phyloP scores from a whole-genome alignment of 1,284 basidiomycete genomes.

The Lentinula novae-zelandiae region DNA sequence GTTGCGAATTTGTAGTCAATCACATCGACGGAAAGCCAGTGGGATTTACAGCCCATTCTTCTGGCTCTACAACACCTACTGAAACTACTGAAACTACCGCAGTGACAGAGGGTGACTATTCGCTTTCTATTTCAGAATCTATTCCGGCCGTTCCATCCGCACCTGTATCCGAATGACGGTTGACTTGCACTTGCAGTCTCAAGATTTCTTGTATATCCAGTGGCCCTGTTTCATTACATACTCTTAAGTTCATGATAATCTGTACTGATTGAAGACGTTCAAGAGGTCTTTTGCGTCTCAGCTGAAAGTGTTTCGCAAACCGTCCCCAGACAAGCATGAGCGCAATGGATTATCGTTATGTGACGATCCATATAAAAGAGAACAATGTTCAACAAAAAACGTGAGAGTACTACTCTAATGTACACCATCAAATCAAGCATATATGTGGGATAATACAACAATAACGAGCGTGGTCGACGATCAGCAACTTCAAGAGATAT shows the following conservation, averaged over 20 bases:
- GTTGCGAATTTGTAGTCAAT: neutral
- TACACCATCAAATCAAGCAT: neutral
- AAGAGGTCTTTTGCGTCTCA: too few species aligned
- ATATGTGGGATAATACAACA: slow-evolving; percentile 2
- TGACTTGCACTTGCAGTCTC: too few species aligned
- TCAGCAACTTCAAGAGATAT: neutral
- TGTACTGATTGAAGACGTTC: too few species aligned
- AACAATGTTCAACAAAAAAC: too few species aligned
- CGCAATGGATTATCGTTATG: too few species aligned
- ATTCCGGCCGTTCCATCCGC: neutral
- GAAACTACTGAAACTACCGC: neutral
- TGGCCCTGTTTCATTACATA: too few species aligned
- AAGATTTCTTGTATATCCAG: too few species aligned
- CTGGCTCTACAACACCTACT: neutral
- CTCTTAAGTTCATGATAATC: too few species aligned
- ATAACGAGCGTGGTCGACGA: neutral
- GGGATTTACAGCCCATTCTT: neutral
- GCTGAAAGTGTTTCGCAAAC: too few species aligned
- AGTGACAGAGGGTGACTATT: neutral
- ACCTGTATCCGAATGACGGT: neutral
- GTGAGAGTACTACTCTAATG: too few species aligned
- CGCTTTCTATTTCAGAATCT: neutral
- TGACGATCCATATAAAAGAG: too few species aligned
- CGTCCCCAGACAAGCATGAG: too few species aligned
- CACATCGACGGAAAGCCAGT: neutral